Conservation (phyloP, 164 flowering plant genomes). For the Kingdonia uniflora region DNA sequence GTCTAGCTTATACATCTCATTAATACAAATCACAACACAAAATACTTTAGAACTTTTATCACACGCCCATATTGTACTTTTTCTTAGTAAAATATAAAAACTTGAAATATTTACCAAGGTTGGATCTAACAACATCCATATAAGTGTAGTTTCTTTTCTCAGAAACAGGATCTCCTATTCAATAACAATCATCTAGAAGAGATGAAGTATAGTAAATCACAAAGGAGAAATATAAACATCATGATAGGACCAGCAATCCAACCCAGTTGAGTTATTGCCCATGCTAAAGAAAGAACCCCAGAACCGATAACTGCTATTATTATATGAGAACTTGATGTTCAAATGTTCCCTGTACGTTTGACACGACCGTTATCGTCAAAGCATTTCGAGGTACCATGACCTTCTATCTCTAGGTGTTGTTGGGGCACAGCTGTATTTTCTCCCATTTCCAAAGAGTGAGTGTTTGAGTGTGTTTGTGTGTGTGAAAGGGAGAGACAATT, state of each 20-base stretch:
- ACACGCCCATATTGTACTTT: neutral
- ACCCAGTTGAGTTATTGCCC: constrained; percentile 16
- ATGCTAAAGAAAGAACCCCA: constrained; percentile 16
- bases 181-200: constrained; percentile 11
- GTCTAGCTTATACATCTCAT: no score
- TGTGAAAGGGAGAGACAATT: no score
- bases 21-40: neutral
- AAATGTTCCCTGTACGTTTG: constrained; percentile 12
- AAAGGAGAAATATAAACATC: constrained; percentile 11
- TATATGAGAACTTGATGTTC: constrained; percentile 15
- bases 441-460: neutral
- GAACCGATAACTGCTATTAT: constrained; percentile 17
- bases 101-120: constrained; percentile 4
- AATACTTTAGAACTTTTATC: neutral
- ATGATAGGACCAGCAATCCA: constrained; percentile 17
- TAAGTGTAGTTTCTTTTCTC: constrained; percentile 16
- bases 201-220: constrained; percentile 15
- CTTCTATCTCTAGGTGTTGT: neutral
- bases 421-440: neutral
- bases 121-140: constrained; percentile 13
- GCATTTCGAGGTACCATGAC: constrained; percentile 2
- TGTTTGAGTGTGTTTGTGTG: no score
- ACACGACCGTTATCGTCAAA: constrained; percentile 9
- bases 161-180: constrained; percentile 11
- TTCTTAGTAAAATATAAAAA: neutral